Evolutionary conservation across 306 rosid genomes (phyloP).

Genomic region (Vicia faba): DNA sequence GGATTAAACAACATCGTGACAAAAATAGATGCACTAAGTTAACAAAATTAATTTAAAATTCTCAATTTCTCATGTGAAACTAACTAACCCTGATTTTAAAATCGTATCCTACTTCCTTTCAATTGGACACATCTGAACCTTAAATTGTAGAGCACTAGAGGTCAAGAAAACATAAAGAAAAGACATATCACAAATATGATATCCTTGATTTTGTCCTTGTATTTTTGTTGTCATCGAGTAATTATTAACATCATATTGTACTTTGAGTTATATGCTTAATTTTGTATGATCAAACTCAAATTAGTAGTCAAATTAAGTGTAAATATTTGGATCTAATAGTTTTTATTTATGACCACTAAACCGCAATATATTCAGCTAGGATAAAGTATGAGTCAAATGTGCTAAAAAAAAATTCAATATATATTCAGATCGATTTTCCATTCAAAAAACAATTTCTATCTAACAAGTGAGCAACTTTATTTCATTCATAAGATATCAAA

Average conservation of each 20-base stretch:
- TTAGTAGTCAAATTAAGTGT: constrained; percentile 11
- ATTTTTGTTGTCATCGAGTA: too few species aligned
- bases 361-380: neutral
- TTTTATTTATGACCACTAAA: neutral
- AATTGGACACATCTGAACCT: too few species aligned
- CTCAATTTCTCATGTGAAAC: too few species aligned
- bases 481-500: constrained; percentile 1
- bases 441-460: neutral
- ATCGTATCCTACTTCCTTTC: too few species aligned
- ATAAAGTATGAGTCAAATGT: neutral
- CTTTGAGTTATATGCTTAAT: neutral
- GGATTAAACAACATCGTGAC: too few species aligned
- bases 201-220: neutral
- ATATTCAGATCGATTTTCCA: neutral
- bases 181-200: neutral
- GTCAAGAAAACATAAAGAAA: neutral
- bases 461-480: neutral
- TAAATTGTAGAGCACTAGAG: neutral
- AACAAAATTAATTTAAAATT: too few species aligned
- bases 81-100: too few species aligned
- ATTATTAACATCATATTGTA: neutral
- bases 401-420: neutral
- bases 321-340: neutral
- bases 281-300: neutral
- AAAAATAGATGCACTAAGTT: too few species aligned